Evolutionary conservation across 768 basidiomycete genomes (phyloP), one percentile per base, ranked within the genome.

Genomic region (Tephrocybe rancida): DNA sequence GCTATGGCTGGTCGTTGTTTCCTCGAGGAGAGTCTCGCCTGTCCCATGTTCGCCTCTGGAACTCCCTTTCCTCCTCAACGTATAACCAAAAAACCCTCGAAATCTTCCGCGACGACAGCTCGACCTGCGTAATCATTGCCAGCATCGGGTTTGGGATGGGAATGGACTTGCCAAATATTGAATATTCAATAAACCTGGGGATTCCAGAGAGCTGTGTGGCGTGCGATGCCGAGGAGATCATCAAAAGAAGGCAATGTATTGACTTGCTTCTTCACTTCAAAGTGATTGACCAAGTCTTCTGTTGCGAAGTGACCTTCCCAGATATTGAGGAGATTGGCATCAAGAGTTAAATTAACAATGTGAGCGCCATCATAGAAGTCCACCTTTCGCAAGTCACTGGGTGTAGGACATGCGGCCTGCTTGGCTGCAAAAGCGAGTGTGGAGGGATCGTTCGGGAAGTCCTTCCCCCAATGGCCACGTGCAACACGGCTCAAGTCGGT

Each of bases 401-500:
- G 65, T 18, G 58, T 56, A 5, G 64, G 61, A 26, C 58, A 55
- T 13, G 55, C 49, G 1, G 59, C 50, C n/a, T 57, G 14, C 14
- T 57, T 49, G 9, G 64, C 64, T n/a, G 57, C 30, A 34, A 35
- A 49, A 2, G 52, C 59, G 10, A 68, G 42, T 13, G 61, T 60
- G 0, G 57, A 56, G 5, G 56, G 57, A 46, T 67, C 62, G 16
- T 61, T 37, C 5, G 44, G 29, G 21, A 46, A 45, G 6, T 48
- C 53, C 10, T 52, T 47, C 5, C 65, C 67, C 62, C 61, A 67
- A 39, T 67, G 60, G 0, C 45, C 45, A 13, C 56, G 49, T 10
- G 63, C 45, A 11, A 64, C 52, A 1, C 61, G 59, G 48, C 65
- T 61, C 4, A 68, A 43, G 43, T 70, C 67, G 5, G 69, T 70